These are phyloP conservation scores for Diplocarpon mali DNA, from an alignment of 2,329 filamentous ascomycete species.

Conservation along the genomic window DNA sequence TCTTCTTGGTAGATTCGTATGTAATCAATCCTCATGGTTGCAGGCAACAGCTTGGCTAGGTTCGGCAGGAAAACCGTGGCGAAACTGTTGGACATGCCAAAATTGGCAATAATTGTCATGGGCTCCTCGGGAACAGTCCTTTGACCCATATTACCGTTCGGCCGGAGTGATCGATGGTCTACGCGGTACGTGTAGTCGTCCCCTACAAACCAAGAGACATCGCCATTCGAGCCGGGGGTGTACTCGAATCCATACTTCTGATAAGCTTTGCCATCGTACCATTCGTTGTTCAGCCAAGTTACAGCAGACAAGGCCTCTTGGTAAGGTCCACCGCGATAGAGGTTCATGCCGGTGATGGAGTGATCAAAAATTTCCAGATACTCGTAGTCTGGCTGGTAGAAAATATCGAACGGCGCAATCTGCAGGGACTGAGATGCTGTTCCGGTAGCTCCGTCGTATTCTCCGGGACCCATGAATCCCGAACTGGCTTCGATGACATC, in stretches of 20 bases:
- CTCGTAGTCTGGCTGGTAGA: constrained; percentile 55
- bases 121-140: constrained; percentile 56
- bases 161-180: constrained; percentile 45
- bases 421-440: constrained; percentile 56
- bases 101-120: constrained; percentile 55
- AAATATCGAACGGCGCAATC: constrained; percentile 58
- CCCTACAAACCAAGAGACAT: constrained; percentile 60
- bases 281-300: constrained; percentile 51
- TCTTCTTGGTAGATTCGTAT: constrained; percentile 59
- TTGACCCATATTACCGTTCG: constrained; percentile 60
- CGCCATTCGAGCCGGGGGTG: constrained; percentile 44
- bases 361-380: constrained; percentile 55
- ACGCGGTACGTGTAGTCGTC: constrained; percentile 54
- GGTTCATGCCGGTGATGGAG: constrained; percentile 43
- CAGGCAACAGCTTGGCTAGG: constrained; percentile 45
- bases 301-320: constrained; percentile 53
- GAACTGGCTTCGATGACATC: constrained; percentile 60
- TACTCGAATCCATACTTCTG: constrained; percentile 56
- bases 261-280: constrained; percentile 54
- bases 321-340: constrained; percentile 48
- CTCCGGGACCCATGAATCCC: constrained; percentile 28
- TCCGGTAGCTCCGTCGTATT: constrained; percentile 42
- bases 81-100: constrained; percentile 60
- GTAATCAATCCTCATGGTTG: constrained; percentile 57
- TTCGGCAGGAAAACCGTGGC: constrained; percentile 48